A percentile compares a stretch with the other conserved stretches of the same genome.
Conservation (phyloP, 495 filamentous ascomycete species). For the Tuber umbilicatum region DNA sequence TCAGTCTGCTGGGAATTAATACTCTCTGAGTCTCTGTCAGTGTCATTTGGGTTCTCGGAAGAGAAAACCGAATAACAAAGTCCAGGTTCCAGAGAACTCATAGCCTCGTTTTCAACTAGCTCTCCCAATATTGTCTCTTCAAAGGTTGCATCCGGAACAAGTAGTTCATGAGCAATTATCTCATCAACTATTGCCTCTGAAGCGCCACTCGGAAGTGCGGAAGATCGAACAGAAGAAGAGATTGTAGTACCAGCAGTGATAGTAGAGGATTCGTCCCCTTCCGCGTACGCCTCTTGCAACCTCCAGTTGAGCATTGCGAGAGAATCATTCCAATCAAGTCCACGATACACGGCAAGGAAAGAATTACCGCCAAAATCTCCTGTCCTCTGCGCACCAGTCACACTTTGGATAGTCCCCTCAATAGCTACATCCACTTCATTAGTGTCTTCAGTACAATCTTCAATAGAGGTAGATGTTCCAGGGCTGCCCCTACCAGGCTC, state of each 20-base stretch:
- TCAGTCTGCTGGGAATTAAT: not conserved
- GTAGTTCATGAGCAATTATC: not conserved
- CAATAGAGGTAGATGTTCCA: not conserved
- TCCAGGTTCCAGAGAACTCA: not conserved
- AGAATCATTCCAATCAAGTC: not conserved
- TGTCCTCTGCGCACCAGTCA: not conserved
- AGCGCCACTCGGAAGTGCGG: not conserved
- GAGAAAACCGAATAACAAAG: not conserved
- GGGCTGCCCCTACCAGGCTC: not conserved
- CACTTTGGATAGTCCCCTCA: not conserved
- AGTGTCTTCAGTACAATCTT: not conserved
- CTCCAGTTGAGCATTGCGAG: not conserved
- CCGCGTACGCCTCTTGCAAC: not conserved
- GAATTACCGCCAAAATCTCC: not conserved
- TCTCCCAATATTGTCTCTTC: not conserved
- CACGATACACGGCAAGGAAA: not conserved
- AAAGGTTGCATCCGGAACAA: not conserved
- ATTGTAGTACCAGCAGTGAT: not conserved
- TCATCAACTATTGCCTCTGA: not conserved
- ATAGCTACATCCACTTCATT: not conserved
- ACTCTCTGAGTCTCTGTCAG: not conserved
- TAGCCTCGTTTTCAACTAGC: not conserved
- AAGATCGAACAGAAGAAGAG: not conserved
- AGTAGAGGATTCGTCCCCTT: not conserved
- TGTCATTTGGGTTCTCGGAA: not conserved